phyloP scores from a whole-genome alignment of 1,139 yeast species.

The Candida neerlandica region DNA sequence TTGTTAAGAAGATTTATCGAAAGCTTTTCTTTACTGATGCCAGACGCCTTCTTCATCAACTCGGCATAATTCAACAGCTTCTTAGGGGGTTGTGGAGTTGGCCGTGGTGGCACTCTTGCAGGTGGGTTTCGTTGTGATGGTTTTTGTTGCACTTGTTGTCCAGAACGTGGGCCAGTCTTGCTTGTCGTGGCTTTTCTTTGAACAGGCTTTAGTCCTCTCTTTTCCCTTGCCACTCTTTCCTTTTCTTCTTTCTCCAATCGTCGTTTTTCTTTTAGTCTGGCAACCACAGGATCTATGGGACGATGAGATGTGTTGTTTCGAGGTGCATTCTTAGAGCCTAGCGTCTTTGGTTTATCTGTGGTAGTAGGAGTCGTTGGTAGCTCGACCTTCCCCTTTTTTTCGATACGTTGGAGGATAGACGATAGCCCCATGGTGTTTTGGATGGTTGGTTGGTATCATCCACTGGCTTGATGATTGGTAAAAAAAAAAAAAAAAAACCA shows the following conservation, averaged over 20 bases:
- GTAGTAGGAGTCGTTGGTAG: background rate
- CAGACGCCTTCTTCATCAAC: slow-evolving; percentile 71
- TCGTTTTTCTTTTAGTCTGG: slow-evolving; percentile 65
- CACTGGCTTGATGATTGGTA: too few relatives aligned
- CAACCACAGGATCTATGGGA: slow-evolving; percentile 55
- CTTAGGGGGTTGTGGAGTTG: slow-evolving; percentile 18
- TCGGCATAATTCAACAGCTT: slow-evolving; percentile 66
- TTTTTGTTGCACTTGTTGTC: slow-evolving; percentile 7
- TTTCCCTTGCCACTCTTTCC: slow-evolving; percentile 32
- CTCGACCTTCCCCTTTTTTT: slow-evolving; percentile 32
- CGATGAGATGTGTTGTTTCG: slow-evolving; percentile 1
- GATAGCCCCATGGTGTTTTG: slow-evolving; percentile 17
- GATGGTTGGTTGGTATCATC: background rate
- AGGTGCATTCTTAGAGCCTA: background rate
- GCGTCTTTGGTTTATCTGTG: background rate
- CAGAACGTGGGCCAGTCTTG: slow-evolving; percentile 3
- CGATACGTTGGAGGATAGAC: slow-evolving; percentile 32
- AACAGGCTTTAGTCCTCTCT: slow-evolving; percentile 35
- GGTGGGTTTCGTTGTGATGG: slow-evolving; percentile 16
- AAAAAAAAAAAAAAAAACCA: too few relatives aligned
- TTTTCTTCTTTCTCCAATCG: slow-evolving; percentile 54
- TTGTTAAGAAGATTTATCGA: slow-evolving; percentile 39
- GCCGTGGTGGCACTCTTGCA: slow-evolving; percentile 3
- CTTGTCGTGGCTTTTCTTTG: slow-evolving; percentile 9
- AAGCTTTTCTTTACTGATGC: slow-evolving; percentile 47